phyloP scores from a whole-genome alignment of 192 early-diverging fungal genomes.

The Rhizophagus sp. region DNA sequence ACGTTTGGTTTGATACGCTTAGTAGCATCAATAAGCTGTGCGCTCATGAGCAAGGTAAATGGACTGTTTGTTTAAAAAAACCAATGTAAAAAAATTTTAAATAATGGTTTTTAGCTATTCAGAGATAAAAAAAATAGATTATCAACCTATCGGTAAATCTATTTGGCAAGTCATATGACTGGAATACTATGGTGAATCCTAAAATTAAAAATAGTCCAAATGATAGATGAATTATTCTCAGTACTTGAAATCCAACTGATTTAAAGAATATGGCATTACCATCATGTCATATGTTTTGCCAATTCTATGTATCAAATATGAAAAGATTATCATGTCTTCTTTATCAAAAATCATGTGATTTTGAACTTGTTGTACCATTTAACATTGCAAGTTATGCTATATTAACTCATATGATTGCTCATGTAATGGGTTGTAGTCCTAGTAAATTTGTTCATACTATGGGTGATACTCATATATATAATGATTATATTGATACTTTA shows the following conservation, averaged over 20 bases:
- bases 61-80: too few relatives aligned
- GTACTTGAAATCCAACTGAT: conserved; percentile 97
- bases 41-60: too few relatives aligned
- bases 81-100: too few relatives aligned
- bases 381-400: conserved; percentile 98
- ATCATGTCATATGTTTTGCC: conserved; percentile 96
- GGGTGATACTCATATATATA: conserved; percentile 96
- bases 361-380: conserved; percentile 97
- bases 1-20: too few relatives aligned
- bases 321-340: conserved; percentile 84
- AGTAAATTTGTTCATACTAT: conserved; percentile 91
- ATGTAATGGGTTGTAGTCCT: conserved; percentile 79
- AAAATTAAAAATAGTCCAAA: conserved; percentile 84
- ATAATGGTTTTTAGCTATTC: too few relatives aligned
- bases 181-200: too few relatives aligned
- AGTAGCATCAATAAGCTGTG: too few relatives aligned
- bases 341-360: conserved; percentile 94
- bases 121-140: too few relatives aligned
- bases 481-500: conserved; percentile 87
- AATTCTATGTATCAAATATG: conserved; percentile 89
- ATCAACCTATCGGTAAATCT: too few relatives aligned
- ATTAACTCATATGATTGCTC: conserved; percentile 86
- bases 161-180: too few relatives aligned
- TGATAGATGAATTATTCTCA: conserved; percentile 90
- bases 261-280: conserved; percentile 89